Evolutionary conservation across 768 basidiomycete genomes (phyloP).

Genomic region (Lactarius hengduanensis): DNA sequence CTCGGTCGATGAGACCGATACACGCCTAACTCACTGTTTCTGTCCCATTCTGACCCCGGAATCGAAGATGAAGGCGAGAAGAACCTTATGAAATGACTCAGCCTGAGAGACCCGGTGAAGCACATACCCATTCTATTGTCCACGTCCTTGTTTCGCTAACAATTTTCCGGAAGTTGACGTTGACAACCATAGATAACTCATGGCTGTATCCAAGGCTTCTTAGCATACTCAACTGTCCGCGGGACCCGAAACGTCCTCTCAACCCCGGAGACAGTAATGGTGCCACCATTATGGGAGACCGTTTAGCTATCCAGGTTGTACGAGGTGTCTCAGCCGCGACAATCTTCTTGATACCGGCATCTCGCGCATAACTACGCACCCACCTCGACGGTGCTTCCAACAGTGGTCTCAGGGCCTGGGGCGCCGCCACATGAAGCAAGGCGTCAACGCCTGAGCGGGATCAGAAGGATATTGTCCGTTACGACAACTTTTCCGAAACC

Average conservation of each 20-base stretch:
- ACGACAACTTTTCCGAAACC: neutral
- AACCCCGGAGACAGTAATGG: too few relatives aligned
- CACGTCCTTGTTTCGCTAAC: conserved; percentile 3
- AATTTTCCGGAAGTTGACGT: conserved; percentile 6
- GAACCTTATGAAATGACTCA: neutral
- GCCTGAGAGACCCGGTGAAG: neutral
- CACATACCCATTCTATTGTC: conserved; percentile 8
- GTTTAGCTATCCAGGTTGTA: neutral
- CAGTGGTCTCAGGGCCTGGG: neutral
- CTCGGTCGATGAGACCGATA: neutral
- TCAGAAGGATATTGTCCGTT: neutral
- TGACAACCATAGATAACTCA: neutral
- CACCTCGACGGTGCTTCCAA: conserved; percentile 7
- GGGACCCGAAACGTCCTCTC: neutral
- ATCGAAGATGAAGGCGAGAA: neutral
- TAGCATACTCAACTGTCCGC: neutral
- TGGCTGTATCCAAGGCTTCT: neutral
- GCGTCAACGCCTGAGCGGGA: neutral
- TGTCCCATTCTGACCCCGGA: neutral
- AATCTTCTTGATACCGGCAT: conserved; percentile 6
- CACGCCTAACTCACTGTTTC: neutral
- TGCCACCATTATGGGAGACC: conserved; percentile 9
- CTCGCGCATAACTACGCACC: neutral
- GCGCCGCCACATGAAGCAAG: conserved; percentile 10
- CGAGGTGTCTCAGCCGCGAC: conserved; percentile 2